Evolutionary conservation across 768 basidiomycete genomes (phyloP).

Genomic region (Clitopilus passeckerianus): DNA sequence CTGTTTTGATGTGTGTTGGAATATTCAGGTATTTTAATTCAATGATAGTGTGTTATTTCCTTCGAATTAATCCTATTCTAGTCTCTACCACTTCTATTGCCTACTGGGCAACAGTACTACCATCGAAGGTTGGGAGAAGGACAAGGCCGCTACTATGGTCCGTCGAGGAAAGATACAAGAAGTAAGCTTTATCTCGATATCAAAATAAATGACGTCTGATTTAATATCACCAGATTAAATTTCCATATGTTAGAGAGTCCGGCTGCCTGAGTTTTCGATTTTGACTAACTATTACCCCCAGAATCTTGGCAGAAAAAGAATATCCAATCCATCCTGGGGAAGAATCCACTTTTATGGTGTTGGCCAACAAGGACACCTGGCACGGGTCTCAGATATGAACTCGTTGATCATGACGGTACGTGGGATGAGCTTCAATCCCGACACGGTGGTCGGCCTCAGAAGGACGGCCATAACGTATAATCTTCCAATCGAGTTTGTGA

Average conservation of each 20-base stretch:
- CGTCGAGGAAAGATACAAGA: conserved; percentile 82
- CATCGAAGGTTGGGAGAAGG: conserved; percentile 98
- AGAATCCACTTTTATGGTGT: conserved; percentile 76
- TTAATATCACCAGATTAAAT: conserved; percentile 57
- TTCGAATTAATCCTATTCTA: conserved; percentile 17
- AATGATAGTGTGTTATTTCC: background rate
- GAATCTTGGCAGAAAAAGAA: conserved; percentile 79
- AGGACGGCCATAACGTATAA: background rate
- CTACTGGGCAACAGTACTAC: conserved; percentile 84
- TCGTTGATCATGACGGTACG: conserved; percentile 33
- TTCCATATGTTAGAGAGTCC: conserved; percentile 72
- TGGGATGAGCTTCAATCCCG: background rate
- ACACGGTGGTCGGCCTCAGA: background rate
- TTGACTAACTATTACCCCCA: conserved; percentile 22
- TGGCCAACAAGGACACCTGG: conserved; percentile 68
- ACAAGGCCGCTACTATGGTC: conserved; percentile 83
- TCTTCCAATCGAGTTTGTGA: background rate
- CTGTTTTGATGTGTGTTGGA: conserved; percentile 84
- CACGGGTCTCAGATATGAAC: conserved; percentile 71
- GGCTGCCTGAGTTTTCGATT: background rate
- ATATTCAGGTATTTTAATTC: conserved; percentile 68
- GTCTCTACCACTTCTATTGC: conserved; percentile 83
- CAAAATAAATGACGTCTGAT: background rate
- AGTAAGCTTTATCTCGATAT: conserved; percentile 27
- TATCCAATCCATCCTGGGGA: conserved; percentile 72